Evolutionary conservation across 331 rosid species (phyloP).

Genomic region (Erythrophleum ivorense): DNA sequence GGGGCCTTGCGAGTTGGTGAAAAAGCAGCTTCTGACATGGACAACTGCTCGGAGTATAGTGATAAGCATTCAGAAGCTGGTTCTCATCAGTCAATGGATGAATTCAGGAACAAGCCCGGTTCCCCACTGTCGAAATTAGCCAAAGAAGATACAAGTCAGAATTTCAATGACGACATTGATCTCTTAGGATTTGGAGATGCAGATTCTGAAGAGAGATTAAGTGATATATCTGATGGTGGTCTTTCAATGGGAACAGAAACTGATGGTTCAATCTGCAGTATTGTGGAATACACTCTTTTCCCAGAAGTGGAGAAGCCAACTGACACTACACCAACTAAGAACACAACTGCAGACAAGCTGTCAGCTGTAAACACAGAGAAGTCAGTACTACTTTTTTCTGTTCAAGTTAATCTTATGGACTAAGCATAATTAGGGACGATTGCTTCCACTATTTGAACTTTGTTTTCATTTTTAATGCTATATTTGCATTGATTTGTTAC

Average conservation of each 20-base stretch:
- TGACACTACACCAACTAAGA: conserved; percentile 57
- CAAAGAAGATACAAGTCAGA: conserved; percentile 50
- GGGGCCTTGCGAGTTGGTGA: conserved; percentile 47
- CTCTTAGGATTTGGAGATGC: conserved; percentile 87
- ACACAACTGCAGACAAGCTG: conserved; percentile 22
- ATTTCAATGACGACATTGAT: conserved; percentile 74
- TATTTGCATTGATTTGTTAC: conserved; percentile 1
- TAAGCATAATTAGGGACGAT: not conserved
- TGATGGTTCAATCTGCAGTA: conserved; percentile 86
- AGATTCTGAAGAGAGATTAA: conserved; percentile 93
- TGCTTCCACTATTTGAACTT: not conserved
- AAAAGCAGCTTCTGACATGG: conserved; percentile 65
- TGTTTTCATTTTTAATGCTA: conserved; percentile 22
- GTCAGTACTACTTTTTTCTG: conserved; percentile 54
- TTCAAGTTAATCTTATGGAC: conserved; percentile 4
- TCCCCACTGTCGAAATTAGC: conserved; percentile 47
- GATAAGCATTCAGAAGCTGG: conserved; percentile 86
- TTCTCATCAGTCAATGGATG: conserved; percentile 75
- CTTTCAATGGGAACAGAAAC: conserved; percentile 99
- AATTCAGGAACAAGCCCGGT: conserved; percentile 58
- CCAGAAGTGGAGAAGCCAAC: conserved; percentile 71
- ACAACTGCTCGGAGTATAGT: conserved; percentile 75
- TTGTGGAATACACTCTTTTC: conserved; percentile 94
- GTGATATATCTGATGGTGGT: conserved; percentile 98
- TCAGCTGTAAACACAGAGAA: conserved; percentile 59